A percentile compares a stretch with the other conserved stretches of the same genome.
Evolutionary conservation across 2,329 filamentous ascomycete species (phyloP).

Genomic region (Monilinia aucupariae): DNA sequence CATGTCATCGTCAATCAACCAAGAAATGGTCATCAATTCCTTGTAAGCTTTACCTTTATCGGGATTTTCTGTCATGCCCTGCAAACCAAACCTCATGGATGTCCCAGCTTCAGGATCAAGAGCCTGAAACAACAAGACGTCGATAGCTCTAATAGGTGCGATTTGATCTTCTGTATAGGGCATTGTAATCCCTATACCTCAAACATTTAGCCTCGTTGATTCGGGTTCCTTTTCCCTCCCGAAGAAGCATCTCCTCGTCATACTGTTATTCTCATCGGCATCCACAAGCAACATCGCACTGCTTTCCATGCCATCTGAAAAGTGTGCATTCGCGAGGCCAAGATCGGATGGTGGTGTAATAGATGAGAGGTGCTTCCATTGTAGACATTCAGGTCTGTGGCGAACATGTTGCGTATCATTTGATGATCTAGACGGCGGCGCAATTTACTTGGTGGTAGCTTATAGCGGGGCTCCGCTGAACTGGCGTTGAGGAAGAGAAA

Average conservation of each 20-base stretch:
- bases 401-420: slow-evolving; percentile 23
- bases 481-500: slow-evolving; percentile 40
- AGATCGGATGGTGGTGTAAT: slow-evolving; percentile 16
- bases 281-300: slow-evolving; percentile 37
- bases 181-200: slow-evolving; percentile 38
- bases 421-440: slow-evolving; percentile 37
- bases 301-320: slow-evolving; percentile 35
- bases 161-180: slow-evolving; percentile 38
- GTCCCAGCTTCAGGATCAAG: slow-evolving; percentile 46
- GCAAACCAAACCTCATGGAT: slow-evolving; percentile 47
- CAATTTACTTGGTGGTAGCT: slow-evolving; percentile 38
- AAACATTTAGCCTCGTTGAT: slow-evolving; percentile 37
- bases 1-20: slow-evolving; percentile 36
- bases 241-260: slow-evolving; percentile 23
- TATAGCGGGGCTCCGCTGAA: slow-evolving; percentile 38
- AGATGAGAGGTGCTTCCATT: slow-evolving; percentile 41
- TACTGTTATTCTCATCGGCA: slow-evolving; percentile 38
- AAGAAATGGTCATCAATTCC: slow-evolving; percentile 44
- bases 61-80: slow-evolving; percentile 38
- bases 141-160: slow-evolving; percentile 42
- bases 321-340: slow-evolving; percentile 29
- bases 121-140: slow-evolving; percentile 51
- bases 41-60: slow-evolving; percentile 38
- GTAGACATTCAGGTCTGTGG: slow-evolving; percentile 36
- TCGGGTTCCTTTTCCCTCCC: slow-evolving; percentile 35